Conservation (phyloP, 1,284 basidiomycete genomes). For the Papiliotrema terrestris region DNA sequence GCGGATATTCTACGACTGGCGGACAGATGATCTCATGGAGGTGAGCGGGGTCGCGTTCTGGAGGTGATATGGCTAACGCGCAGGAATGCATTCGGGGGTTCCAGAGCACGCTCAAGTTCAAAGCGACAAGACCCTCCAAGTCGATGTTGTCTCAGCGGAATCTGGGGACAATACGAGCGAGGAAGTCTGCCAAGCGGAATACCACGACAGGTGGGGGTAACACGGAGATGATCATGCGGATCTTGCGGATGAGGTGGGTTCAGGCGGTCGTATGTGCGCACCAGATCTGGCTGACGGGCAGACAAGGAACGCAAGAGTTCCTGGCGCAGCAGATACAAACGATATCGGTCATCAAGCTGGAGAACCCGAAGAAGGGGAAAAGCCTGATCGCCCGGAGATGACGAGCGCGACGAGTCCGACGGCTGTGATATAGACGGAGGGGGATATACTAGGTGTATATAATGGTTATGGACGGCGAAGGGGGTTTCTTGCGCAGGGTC, state of each 20-base stretch:
- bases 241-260: conserved; percentile 83
- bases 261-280: neutral
- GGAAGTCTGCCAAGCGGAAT: conserved; percentile 87
- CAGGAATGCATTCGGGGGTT: conserved; percentile 83
- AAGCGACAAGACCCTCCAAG: conserved; percentile 79
- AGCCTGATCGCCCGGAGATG: conserved; percentile 10
- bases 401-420: neutral
- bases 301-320: conserved; percentile 72
- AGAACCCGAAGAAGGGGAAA: conserved; percentile 25
- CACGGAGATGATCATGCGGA: conserved; percentile 86
- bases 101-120: conserved; percentile 66
- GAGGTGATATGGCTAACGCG: neutral
- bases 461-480: too few species aligned
- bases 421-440: too few species aligned
- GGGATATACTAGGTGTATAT: too few species aligned
- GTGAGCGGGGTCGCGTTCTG: conserved; percentile 22
- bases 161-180: conserved; percentile 90
- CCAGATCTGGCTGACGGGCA: neutral
- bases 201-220: conserved; percentile 61
- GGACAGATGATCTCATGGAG: conserved; percentile 89
- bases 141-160: conserved; percentile 79
- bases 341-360: conserved; percentile 37
- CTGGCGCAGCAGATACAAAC: conserved; percentile 71
- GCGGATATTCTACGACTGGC: conserved; percentile 89
- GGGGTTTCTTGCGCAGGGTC: too few species aligned